Conservation (phyloP, 768 basidiomycete genomes). For the Termitomyces sp. region DNA sequence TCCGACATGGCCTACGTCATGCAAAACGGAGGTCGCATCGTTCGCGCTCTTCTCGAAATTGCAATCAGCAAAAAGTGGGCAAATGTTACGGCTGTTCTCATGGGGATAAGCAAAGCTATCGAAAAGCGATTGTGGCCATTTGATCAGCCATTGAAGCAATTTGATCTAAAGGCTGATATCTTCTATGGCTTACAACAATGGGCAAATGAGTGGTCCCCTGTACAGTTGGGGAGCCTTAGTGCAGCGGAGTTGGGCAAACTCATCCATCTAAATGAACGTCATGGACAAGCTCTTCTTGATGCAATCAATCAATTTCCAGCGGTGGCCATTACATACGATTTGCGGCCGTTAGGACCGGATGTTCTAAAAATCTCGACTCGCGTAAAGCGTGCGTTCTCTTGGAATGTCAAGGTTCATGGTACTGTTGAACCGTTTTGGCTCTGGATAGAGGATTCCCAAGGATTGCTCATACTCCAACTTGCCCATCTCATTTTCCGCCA, state of each 20-base stretch:
- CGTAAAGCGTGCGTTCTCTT: conserved; percentile 66
- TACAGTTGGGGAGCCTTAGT: conserved; percentile 64
- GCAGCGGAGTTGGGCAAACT: conserved; percentile 71
- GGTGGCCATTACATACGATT: conserved; percentile 53
- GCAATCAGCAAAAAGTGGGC: conserved; percentile 93
- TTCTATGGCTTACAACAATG: conserved; percentile 73
- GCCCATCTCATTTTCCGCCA: conserved; percentile 68
- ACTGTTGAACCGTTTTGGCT: conserved; percentile 86
- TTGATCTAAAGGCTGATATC: conserved; percentile 69
- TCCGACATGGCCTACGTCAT: conserved; percentile 94
- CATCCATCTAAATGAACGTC: conserved; percentile 79
- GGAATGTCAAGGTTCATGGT: conserved; percentile 75
- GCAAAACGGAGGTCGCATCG: conserved; percentile 92
- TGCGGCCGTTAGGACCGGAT: conserved; percentile 82
- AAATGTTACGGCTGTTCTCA: conserved; percentile 67
- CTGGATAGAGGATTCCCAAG: conserved; percentile 88
- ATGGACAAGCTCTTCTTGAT: conserved; percentile 72
- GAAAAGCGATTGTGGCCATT: conserved; percentile 94
- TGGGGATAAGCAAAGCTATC: conserved; percentile 90
- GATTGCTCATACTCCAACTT: conserved; percentile 78
- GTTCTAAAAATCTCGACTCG: conserved; percentile 71
- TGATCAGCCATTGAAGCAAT: conserved; percentile 85
- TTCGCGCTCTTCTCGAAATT: conserved; percentile 92
- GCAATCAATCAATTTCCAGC: conserved; percentile 87
- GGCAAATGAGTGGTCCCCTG: conserved; percentile 74